Percentiles rank a stretch among this genome's conserved stretches.
Conservation (phyloP, 2,329 filamentous ascomycete genomes). For the Aspergillus latus region DNA sequence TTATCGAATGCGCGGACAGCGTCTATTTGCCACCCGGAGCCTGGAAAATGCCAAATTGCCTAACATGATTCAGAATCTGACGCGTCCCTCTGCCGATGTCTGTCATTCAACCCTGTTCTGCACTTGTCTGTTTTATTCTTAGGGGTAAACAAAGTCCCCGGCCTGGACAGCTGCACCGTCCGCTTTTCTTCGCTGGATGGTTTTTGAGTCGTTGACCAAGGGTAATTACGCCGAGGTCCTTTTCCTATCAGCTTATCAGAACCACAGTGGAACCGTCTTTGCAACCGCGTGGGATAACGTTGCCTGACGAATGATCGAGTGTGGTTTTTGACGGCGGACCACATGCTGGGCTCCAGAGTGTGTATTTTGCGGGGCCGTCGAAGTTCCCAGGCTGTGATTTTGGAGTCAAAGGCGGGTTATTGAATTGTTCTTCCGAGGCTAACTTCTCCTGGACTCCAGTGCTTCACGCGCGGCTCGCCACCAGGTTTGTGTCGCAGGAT, state of each 20-base stretch:
- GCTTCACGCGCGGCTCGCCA: background rate
- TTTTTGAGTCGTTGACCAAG: constrained; percentile 1
- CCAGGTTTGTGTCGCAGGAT: background rate
- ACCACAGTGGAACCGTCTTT: constrained; percentile 2
- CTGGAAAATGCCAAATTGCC: background rate
- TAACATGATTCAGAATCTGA: constrained; percentile 8
- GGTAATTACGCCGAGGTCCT: constrained; percentile 5
- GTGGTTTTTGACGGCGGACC: constrained; percentile 15
- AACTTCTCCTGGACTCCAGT: constrained; percentile 6
- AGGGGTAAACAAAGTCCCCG: background rate
- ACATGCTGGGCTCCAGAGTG: constrained; percentile 9
- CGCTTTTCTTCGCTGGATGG: background rate
- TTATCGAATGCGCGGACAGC: background rate
- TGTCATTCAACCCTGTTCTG: background rate
- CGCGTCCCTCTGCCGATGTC: background rate
- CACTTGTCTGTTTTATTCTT: background rate
- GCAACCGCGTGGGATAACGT: constrained; percentile 14
- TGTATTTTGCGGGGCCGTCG: constrained; percentile 20
- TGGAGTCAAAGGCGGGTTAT: constrained; percentile 4
- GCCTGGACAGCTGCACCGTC: background rate
- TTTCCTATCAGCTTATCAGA: constrained; percentile 14
- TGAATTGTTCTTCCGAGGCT: constrained; percentile 1
- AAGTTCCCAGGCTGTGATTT: constrained; percentile 6
- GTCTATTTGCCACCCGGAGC: constrained; percentile 13
- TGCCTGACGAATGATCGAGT: constrained; percentile 1